These are phyloP conservation scores for Macrolepiota fuliginosa DNA, from an alignment of 768 basidiomycete genomes.

Conservation along the genomic window DNA sequence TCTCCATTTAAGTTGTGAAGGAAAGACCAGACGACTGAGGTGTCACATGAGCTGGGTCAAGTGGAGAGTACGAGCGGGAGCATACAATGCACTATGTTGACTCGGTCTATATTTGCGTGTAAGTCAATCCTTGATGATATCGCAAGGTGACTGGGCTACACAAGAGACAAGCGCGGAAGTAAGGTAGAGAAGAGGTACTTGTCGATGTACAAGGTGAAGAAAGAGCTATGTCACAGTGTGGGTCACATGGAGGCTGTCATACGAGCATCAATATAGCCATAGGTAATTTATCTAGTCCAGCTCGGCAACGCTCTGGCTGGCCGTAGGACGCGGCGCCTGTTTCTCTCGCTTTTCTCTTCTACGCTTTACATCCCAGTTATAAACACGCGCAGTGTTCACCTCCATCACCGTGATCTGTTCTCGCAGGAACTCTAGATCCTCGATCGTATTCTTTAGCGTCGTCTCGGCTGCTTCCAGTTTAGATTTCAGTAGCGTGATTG, in stretches of 20 bases:
- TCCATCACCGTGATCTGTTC: conserved; percentile 98
- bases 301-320: neutral
- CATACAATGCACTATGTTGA: neutral
- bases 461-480: conserved; percentile 75
- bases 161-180: neutral
- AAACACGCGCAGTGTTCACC: conserved; percentile 90
- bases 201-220: neutral
- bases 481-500: conserved; percentile 66
- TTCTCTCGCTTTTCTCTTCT: conserved; percentile 54
- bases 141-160: neutral
- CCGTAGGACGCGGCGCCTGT: neutral
- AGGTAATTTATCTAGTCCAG: conserved; percentile 4
- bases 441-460: conserved; percentile 64
- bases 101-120: neutral
- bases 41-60: neutral
- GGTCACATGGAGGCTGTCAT: neutral
- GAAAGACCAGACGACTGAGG: neutral
- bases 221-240: neutral
- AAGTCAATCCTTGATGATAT: neutral
- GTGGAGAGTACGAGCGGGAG: neutral
- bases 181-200: neutral
- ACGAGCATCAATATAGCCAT: neutral
- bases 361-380: conserved; percentile 93
- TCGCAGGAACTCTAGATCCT: conserved; percentile 89
- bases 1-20: neutral